phyloP scores from a whole-genome alignment of 192 early-diverging fungal species.

The Neocallimastix lanati region DNA sequence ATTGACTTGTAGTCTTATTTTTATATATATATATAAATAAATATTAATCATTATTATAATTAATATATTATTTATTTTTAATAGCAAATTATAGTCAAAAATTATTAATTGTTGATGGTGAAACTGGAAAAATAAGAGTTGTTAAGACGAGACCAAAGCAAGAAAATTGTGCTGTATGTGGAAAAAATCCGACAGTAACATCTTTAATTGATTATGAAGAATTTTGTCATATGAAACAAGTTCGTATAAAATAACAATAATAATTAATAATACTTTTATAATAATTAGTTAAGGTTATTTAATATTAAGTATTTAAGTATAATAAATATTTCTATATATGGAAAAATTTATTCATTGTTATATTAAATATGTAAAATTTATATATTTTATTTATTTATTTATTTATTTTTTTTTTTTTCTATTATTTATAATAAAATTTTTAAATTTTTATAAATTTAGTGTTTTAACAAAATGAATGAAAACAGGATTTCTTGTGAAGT shows the following conservation, averaged over 20 bases:
- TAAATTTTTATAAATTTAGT: not conserved
- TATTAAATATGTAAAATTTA: too few relatives aligned
- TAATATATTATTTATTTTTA: not conserved
- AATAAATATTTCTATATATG: too few relatives aligned
- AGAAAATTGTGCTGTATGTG: conserved; percentile 66
- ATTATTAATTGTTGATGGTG: conserved; percentile 66
- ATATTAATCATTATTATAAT: not conserved
- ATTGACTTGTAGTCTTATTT: too few relatives aligned
- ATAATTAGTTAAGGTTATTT: too few relatives aligned
- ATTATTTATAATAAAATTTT: not conserved
- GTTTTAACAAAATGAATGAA: not conserved
- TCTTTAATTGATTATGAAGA: conserved; percentile 77
- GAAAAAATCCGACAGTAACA: conserved; percentile 58
- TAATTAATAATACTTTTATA: too few relatives aligned
- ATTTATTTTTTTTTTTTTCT: conserved; percentile 2
- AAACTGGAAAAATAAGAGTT: conserved; percentile 50
- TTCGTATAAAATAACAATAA: too few relatives aligned
- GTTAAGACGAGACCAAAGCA: conserved; percentile 58
- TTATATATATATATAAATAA: too few relatives aligned
- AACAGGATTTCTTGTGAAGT: not conserved
- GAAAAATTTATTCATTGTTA: too few relatives aligned
- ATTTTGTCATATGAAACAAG: conserved; percentile 65
- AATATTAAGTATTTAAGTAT: too few relatives aligned
- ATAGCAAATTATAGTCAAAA: conserved; percentile 20
- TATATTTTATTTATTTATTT: not conserved